Percentiles rank a stretch among this genome's conserved stretches.
phyloP scores from a whole-genome alignment of 805 yeast species.

The Ogataea haglerorum region DNA sequence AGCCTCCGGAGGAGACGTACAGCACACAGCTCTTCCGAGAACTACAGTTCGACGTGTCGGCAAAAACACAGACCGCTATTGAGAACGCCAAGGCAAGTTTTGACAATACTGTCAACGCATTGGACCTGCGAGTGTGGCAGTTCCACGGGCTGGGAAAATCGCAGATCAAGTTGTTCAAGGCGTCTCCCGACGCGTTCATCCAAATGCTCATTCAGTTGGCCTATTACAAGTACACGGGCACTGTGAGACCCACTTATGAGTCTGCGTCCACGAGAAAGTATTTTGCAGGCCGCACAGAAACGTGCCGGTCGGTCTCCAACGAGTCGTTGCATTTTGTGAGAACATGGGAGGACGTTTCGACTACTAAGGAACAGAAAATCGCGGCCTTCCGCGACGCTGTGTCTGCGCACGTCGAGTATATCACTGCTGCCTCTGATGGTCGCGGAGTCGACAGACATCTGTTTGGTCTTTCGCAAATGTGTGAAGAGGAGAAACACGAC shows the following conservation, averaged over 20 bases:
- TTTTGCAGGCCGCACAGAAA: slow-evolving; percentile 90
- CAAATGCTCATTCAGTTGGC: slow-evolving; percentile 92
- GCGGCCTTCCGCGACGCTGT: slow-evolving; percentile 69
- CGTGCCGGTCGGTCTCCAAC: slow-evolving; percentile 77
- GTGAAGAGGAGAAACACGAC: slow-evolving; percentile 59
- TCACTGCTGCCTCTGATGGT: slow-evolving; percentile 77
- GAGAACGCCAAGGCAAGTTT: slow-evolving; percentile 55
- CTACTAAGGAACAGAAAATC: slow-evolving; percentile 54
- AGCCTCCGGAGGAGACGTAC: slow-evolving; percentile 16
- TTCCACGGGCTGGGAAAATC: slow-evolving; percentile 84
- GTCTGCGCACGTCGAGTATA: slow-evolving; percentile 68
- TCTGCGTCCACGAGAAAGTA: slow-evolving; percentile 91
- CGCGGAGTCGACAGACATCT: slow-evolving; percentile 92
- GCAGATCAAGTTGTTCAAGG: slow-evolving; percentile 76
- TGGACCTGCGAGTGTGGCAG: slow-evolving; percentile 76
- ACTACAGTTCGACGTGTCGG: slow-evolving; percentile 58
- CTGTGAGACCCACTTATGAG: slow-evolving; percentile 87
- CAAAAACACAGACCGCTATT: slow-evolving; percentile 49
- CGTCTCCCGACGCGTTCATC: slow-evolving; percentile 89
- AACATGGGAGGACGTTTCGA: slow-evolving; percentile 61
- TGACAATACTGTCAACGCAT: slow-evolving; percentile 49
- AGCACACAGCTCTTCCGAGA: slow-evolving; percentile 18
- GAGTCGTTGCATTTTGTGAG: slow-evolving; percentile 70
- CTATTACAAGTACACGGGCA: slow-evolving; percentile 77
- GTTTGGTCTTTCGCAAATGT: slow-evolving; percentile 77